Base-by-base conservation (phyloP, 2,329 filamentous ascomycete species). In the Aspergillus sojae region DNA sequence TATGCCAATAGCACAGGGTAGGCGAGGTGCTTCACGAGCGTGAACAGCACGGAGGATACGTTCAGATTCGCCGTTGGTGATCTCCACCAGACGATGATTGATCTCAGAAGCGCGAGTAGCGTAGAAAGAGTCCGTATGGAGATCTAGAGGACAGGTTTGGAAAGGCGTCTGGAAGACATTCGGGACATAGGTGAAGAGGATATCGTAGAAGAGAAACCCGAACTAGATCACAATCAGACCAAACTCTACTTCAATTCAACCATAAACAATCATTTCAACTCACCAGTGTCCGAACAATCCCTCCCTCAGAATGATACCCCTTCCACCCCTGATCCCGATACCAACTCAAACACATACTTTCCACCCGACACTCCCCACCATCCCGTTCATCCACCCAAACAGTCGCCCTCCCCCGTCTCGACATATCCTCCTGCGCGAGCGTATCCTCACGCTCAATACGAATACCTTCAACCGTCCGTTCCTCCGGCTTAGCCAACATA, bases 91-190 rank as follows among this genome's bases (percentile, higher is more conserved):
- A 1, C 94, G 88, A 66, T 89, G 88, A 74, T 97, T 96, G 75
- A 98, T 95, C 79, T 97, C 94, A 4, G 90, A 93, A 41, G 91
- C 88, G n/a, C 95, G 87, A 1, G 89, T 88, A 0, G 92, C 87
- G 74, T 92, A 98, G 80, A 99, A 99, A 3, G 91, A 89, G 75
- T 99, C 95, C 0, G 94, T 97, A 74, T 96, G 91, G 6, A 99
- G 82, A 76, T 99, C 95, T 4, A 99, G 81, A 1, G 95, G 95
- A 72, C 93, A 97, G 0, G 93, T 96, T 78, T 99, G 95, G 75
- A 92, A 99, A 1, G 91, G 88, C 6, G 95, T 99, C 76, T 98
- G 94, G 77, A 99, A 99, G 61, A 99, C 94, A 71, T 98, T 97
- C 30, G 95, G 94, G 5, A 98, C 87, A 77, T 96, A 97, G 30